Evolutionary conservation across 2,329 filamentous ascomycete species (phyloP).

Genomic region (Aspergillus ochraceoroseus): DNA sequence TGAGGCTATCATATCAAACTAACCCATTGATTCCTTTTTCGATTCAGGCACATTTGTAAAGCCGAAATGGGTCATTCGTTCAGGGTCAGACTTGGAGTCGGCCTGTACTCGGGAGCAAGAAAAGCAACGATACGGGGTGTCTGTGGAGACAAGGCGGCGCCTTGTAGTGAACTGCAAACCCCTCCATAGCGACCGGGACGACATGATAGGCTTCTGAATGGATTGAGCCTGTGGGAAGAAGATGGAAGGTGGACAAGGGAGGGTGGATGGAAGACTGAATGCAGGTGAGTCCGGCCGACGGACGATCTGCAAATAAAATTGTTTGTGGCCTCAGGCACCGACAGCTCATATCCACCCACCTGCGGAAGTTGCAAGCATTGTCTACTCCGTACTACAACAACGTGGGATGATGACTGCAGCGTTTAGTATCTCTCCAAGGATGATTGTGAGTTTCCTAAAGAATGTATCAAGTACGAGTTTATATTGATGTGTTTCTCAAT

Average conservation of each 20-base stretch:
- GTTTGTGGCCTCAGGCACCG: conserved; percentile 5
- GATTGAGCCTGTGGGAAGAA: neutral
- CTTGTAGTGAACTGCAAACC: conserved; percentile 34
- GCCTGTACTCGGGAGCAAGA: conserved; percentile 46
- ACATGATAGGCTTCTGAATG: conserved; percentile 25
- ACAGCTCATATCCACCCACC: too few species aligned
- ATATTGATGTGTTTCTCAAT: too few species aligned
- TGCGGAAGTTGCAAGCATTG: too few species aligned
- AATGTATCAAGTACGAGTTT: too few species aligned
- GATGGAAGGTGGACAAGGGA: neutral
- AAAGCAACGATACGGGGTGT: conserved; percentile 47
- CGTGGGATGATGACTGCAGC: too few species aligned
- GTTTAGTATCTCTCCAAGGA: too few species aligned
- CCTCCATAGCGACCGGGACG: conserved; percentile 36
- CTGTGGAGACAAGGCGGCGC: conserved; percentile 25
- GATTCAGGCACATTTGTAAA: conserved; percentile 78
- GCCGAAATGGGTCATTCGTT: conserved; percentile 79
- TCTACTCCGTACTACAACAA: too few species aligned
- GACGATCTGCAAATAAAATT: conserved; percentile 1
- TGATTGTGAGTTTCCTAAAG: too few species aligned
- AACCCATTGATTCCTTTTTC: conserved; percentile 66
- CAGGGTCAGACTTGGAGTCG: conserved; percentile 38
- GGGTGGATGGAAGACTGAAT: neutral
- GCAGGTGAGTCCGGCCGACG: conserved; percentile 1
- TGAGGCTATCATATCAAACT: neutral